Base-by-base conservation (phyloP, 805 yeast genomes). In the Torulaspora quercuum region DNA sequence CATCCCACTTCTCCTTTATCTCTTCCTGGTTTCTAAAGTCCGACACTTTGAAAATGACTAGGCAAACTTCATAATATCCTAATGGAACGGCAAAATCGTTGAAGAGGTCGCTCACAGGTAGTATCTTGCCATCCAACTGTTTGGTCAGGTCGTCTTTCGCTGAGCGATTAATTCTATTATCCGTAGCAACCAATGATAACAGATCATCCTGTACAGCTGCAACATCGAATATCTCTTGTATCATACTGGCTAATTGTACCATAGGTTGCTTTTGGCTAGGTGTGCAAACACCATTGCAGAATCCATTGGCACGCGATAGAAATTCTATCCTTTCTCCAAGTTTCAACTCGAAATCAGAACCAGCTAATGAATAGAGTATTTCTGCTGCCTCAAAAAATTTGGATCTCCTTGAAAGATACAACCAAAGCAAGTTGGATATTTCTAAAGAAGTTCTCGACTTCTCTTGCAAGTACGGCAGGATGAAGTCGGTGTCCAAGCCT, bases 251-350 rank as follows among this genome's bases (percentile, higher is more conserved):
- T 39, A 90, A 66, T 50, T 77, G 78, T 18, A 80, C 76, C 73
- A 87, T 80, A 43, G 79, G 78, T 51, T 84, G 94, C 48, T 90
- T 73, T 53, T 80, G 71, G 41, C 72, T 75, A 19, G 90, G 85
- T 16, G 90, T 82, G 44, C 88, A 78, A 29, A 75, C 78, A 59
- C 95, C 82, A 55, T 86, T 85, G 59, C 95, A 83, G 66, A 86
- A 88, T 3, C 95, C 95, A 59, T 82, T 83, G 1, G 97, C 97
- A 48, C 97, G 74, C 1, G 97, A 85, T 37, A 92, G 68, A 56
- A 75, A 87, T 61, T 89, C 96, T 28, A 90, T 81, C 57, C 98
- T 75, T 51, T 82, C 80, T 24, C 74, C 71, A 40, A 90, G 70
- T 23, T 73, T 65, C 33, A 90, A 68, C 7, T 73, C 72, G 58